These are phyloP conservation scores for Aureobasidium sp. DNA, from an alignment of 2,329 filamentous ascomycete genomes.

Conservation along the genomic window DNA sequence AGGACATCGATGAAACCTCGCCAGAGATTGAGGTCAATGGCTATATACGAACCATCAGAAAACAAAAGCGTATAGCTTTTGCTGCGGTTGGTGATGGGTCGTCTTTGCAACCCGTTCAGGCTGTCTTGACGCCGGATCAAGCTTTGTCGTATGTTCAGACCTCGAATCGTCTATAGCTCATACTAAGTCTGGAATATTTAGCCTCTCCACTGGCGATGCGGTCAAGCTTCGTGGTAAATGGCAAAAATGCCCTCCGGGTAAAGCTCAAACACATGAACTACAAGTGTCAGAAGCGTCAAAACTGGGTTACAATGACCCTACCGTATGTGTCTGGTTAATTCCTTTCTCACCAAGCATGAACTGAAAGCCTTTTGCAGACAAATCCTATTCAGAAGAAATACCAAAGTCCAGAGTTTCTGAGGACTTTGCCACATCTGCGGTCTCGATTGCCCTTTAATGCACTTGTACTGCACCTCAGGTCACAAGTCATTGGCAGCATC, in stretches of 20 bases:
- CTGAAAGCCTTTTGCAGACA: conserved; percentile 46
- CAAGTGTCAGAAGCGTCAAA: conserved; percentile 63
- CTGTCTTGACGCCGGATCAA: conserved; percentile 64
- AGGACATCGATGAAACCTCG: background rate
- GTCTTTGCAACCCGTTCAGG: conserved; percentile 70
- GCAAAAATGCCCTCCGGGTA: conserved; percentile 59
- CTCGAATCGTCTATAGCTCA: background rate
- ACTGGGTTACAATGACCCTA: conserved; percentile 70
- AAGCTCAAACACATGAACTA: conserved; percentile 71
- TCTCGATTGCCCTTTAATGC: conserved; percentile 74
- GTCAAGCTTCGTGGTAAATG: conserved; percentile 72
- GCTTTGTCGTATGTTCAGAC: conserved; percentile 57
- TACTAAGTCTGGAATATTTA: conserved; percentile 31
- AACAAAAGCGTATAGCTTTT: conserved; percentile 79
- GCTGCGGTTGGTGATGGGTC: conserved; percentile 83
- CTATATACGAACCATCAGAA: conserved; percentile 75
- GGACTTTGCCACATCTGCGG: conserved; percentile 80
- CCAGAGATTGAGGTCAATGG: conserved; percentile 52
- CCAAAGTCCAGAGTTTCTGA: conserved; percentile 80
- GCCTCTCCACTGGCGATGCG: conserved; percentile 73
- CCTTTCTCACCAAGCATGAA: background rate
- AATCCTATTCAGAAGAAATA: conserved; percentile 97
- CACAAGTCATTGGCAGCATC: conserved; percentile 65
- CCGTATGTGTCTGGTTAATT: conserved; percentile 47
- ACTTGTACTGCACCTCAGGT: conserved; percentile 73